Base-by-base conservation (phyloP, 352 stramenopile genomes). In the Pythium utonaiense region DNA sequence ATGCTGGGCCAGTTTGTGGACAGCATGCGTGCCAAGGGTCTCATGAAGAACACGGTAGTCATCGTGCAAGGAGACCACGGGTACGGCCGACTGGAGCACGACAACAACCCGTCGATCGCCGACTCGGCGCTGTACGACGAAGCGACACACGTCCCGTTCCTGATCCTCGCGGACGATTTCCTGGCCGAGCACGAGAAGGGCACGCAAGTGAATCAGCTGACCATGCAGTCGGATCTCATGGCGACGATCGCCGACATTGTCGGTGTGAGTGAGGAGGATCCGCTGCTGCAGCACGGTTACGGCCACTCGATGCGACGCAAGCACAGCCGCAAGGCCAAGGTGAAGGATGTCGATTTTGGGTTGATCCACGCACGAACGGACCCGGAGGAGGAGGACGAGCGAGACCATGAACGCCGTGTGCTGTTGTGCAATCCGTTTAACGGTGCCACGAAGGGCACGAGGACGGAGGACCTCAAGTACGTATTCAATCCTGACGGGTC, bases 41-140 rank as follows among this genome's bases (percentile, higher is more conserved):
- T 66, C 28, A 16, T 66, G 28, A 17, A 66, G 19, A 66, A 66
- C 33, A 66, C 59, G 41, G 56, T 66, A 24, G n/a, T 66, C 6
- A 21, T 66, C 10, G 54, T 66, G 51, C 16, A 66, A 28, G 59
- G 59, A 6, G 59, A 66, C 22, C 59, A 66, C 52, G 59, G 59
- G 9, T 58, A 56, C 51, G 59, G 50, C 5, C 48, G 47, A n/a
- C 57, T 48, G 25, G 57, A 64, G 28, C 57, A 58, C 31, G 54
- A 30, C 34, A 53, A 64, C 48, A 64, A 64, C 40, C 57, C 57
- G 38, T 47, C 48, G 10, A 55, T 64, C 7, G 34, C 28, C n/a
- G 21, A 47, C 2, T 64, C 57, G 17, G 10, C n/a, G 5, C 36
- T 64, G 25, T 64, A 53, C 22, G 57, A 64, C 1, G 57, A 53